Evolutionary conservation across 202 grass and related monocot species (phyloP).

Genomic region (Schoenoplectus triqueter): DNA sequence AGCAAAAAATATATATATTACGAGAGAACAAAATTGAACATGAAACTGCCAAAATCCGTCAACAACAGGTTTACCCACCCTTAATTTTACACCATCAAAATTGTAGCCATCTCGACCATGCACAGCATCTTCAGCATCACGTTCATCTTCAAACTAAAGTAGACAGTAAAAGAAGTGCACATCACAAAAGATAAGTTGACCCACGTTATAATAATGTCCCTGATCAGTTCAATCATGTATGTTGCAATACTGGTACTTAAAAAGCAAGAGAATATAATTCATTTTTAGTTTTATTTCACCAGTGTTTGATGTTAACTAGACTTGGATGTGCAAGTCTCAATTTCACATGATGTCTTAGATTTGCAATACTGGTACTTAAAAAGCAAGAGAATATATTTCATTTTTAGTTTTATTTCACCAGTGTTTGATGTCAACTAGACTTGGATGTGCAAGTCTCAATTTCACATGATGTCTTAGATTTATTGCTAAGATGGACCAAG

Average conservation of each 20-base stretch:
- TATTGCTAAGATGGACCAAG: neutral
- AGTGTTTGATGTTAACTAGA: neutral
- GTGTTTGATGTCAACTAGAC: neutral
- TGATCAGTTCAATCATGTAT: neutral
- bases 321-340: neutral
- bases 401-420: slow-evolving; percentile 15
- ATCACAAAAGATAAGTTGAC: neutral
- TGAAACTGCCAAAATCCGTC: neutral
- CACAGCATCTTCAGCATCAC: slow-evolving; percentile 91
- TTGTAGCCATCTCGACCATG: slow-evolving; percentile 89
- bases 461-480: neutral
- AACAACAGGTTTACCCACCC: slow-evolving; percentile 50
- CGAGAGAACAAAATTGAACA: neutral
- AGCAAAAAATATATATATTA: slow-evolving; percentile 1
- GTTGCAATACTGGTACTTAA: neutral
- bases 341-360: neutral
- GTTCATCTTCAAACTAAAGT: slow-evolving; percentile 92
- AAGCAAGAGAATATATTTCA: neutral
- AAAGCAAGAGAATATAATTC: neutral
- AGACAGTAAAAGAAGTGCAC: slow-evolving; percentile 11
- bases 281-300: slow-evolving; percentile 14
- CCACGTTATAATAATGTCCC: neutral
- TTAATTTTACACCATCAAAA: slow-evolving; percentile 82
- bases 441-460: neutral
- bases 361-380: neutral